Percentiles rank a stretch among this genome's conserved stretches.
Conservation (phyloP, 495 filamentous ascomycete genomes). For the Podospora anserina region DNA sequence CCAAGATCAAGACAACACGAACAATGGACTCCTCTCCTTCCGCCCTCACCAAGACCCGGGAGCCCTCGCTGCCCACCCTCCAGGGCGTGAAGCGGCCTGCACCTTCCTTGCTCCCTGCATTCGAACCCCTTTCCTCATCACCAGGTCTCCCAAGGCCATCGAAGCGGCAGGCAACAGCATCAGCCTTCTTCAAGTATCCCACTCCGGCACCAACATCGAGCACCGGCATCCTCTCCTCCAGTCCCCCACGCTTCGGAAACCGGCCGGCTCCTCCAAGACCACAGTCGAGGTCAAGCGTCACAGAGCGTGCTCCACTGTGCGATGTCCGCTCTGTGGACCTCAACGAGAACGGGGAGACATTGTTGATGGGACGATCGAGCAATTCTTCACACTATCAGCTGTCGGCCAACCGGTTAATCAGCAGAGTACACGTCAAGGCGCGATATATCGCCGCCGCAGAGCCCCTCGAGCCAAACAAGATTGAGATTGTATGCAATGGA, state of each 20-base stretch:
- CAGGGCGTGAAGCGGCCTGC: slow-evolving; percentile 75
- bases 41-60: slow-evolving; percentile 20
- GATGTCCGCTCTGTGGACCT: slow-evolving; percentile 77
- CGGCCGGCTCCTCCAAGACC: slow-evolving; percentile 50
- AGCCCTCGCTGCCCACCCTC: slow-evolving; percentile 45
- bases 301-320: slow-evolving; percentile 81
- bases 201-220: slow-evolving; percentile 92
- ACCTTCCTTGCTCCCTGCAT: slow-evolving; percentile 79
- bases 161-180: slow-evolving; percentile 62
- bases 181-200: slow-evolving; percentile 64
- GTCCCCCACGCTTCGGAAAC: slow-evolving; percentile 60
- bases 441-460: slow-evolving; percentile 67
- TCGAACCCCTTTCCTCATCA: slow-evolving; percentile 89
- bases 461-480: slow-evolving; percentile 60
- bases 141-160: slow-evolving; percentile 72
- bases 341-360: slow-evolving; percentile 72
- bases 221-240: slow-evolving; percentile 86
- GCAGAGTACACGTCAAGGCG: slow-evolving; percentile 87
- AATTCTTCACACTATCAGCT: slow-evolving; percentile 89
- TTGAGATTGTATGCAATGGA: slow-evolving; percentile 85
- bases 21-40: slow-evolving; percentile 36
- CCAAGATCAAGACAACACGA: background rate
- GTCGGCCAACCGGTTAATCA: slow-evolving; percentile 85
- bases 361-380: slow-evolving; percentile 88
- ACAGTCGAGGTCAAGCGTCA: slow-evolving; percentile 61